Evolutionary conservation across 306 rosid species (phyloP), one percentile per base, ranked within the genome.

Genomic region (Astragalus glycyphyllos): DNA sequence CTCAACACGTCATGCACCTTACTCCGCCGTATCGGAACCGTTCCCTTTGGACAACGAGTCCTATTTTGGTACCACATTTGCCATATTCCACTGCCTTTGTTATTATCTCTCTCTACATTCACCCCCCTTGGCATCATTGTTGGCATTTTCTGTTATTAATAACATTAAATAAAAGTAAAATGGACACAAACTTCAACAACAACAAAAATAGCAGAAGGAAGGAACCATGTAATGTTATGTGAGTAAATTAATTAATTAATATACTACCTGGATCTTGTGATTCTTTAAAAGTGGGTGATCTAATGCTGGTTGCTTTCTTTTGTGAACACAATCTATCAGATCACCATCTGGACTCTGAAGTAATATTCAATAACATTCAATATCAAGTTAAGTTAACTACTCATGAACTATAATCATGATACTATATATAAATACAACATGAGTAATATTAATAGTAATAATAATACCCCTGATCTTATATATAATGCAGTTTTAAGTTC

Each of bases 51-150:
- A 61, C 99, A 95, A 29, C 79, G 35, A 5, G 96, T 95, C 69
- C 97, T 92, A 32, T 95, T 95, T 67, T 48, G 70, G 65, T 89
- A 96, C 99, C 97, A 95, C 89, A 69, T 87, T 72, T 94, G 97
- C 86, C 84, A 80, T 58, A 26, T 26, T 26, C 77, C 49, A 3
- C 2, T 59, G 6, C 46, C 72, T 11, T 14, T 23, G 0, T n/a
- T 65, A 6, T n/a, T 4, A 23, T 23, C 7, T 15, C 4, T 47
- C 69, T 42, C 50, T 3, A 9, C 46, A 31, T 56, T 77, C 80
- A 15, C 48, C 41, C 58, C 64, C 62, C 20, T 86, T 10, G 99
- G 99, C 86, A 76, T 77, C 75, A 65, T 75, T 6, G 79, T 68
- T 53, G 95, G 89, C 14, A 15, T 74, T 69, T 82, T 89, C 96